A percentile compares a stretch with the other conserved stretches of the same genome.
These are phyloP conservation scores for Microsporum canis DNA, from an alignment of 2,329 filamentous ascomycete species.

Conservation along the genomic window DNA sequence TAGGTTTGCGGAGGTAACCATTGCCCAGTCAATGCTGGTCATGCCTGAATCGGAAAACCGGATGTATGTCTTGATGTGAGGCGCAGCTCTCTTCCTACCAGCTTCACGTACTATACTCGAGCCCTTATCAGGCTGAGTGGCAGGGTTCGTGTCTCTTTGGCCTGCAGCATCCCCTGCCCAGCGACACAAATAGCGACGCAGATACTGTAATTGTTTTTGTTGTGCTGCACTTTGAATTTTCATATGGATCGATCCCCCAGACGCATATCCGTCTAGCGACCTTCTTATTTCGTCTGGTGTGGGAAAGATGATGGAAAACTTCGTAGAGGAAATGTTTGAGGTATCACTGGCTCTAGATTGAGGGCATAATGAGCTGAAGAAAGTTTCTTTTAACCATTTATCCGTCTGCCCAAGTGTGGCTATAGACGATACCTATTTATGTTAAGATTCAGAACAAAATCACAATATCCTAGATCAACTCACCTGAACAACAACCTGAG, in stretches of 20 bases:
- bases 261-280: conserved; percentile 65
- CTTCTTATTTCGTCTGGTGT: conserved; percentile 65
- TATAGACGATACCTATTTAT: conserved; percentile 65
- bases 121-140: neutral
- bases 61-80: conserved; percentile 84
- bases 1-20: conserved; percentile 82
- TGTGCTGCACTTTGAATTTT: conserved; percentile 62
- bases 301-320: conserved; percentile 66
- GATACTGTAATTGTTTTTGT: conserved; percentile 59
- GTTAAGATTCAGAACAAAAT: conserved; percentile 35
- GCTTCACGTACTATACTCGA: conserved; percentile 34
- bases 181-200: conserved; percentile 59
- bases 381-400: conserved; percentile 57
- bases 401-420: conserved; percentile 62
- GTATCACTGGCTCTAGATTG: conserved; percentile 13
- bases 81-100: conserved; percentile 58
- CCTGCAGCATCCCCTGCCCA: conserved; percentile 54
- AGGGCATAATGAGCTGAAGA: conserved; percentile 41
- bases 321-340: conserved; percentile 27
- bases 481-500: conserved; percentile 32
- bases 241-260: conserved; percentile 70
- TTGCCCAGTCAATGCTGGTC: conserved; percentile 62
- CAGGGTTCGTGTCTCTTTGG: neutral
- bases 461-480: neutral
- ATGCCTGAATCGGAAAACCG: conserved; percentile 42